Conservation (phyloP, 164 flowering plant genomes). For the Dillenia suffruticosa region DNA sequence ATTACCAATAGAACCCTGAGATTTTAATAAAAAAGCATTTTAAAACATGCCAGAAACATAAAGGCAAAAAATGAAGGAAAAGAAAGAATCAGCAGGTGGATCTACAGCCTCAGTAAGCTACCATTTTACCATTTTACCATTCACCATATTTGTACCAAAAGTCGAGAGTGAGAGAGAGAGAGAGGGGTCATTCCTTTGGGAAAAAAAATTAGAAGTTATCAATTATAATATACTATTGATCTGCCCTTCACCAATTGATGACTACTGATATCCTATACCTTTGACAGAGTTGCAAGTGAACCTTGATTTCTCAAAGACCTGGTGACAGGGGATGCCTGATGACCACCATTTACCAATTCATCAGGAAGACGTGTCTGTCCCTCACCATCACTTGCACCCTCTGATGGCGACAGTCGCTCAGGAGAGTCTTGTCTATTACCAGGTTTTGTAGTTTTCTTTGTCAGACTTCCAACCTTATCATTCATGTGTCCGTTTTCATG, state of each 20-base stretch:
- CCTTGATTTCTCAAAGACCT: constrained; percentile 15
- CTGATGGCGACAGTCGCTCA: constrained; percentile 26
- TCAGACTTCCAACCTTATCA: constrained; percentile 9
- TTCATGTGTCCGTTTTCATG: constrained; percentile 16
- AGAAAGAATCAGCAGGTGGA: no score
- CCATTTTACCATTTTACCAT: no score
- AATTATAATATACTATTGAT: no score
- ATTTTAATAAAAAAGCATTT: neutral
- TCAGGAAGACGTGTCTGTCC: constrained; percentile 8
- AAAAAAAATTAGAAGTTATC: no score
- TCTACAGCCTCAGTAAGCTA: no score
- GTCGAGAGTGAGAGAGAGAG: no score
- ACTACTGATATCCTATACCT: no score
- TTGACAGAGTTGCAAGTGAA: neutral
- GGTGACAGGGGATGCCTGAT: constrained; percentile 11
- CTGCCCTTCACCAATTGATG: no score
- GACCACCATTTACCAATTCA: constrained; percentile 12
- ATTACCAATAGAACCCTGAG: constrained; percentile 6
- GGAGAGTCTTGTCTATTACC: constrained; percentile 21
- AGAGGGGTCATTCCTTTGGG: no score
- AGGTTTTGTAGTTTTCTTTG: constrained; percentile 7
- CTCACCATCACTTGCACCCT: constrained; percentile 25
- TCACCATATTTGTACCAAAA: no score
- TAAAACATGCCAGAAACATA: no score
- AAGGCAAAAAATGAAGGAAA: no score